phyloP scores from a whole-genome alignment of 2,329 filamentous ascomycete species.

The Zalaria obscura region DNA sequence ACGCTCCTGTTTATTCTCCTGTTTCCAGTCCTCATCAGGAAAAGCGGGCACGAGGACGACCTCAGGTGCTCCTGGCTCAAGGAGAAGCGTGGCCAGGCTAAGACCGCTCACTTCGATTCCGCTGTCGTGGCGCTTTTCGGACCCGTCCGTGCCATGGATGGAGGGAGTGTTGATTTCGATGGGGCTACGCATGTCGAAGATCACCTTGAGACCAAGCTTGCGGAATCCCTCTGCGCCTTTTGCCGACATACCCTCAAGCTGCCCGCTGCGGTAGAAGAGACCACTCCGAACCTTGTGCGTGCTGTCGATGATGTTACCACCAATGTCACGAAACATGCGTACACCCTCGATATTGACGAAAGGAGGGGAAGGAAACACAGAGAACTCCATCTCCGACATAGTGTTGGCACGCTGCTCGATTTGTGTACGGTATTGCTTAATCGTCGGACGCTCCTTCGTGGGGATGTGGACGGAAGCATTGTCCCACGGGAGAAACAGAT shows the following conservation, averaged over 20 bases:
- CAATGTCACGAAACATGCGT: slow-evolving; percentile 52
- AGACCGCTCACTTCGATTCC: not conserved
- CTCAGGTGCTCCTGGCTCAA: slow-evolving; percentile 22
- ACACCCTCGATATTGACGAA: slow-evolving; percentile 35
- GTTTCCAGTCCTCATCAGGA: slow-evolving; percentile 38
- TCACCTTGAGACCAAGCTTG: slow-evolving; percentile 38
- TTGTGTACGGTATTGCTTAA: not conserved
- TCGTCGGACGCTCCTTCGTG: not conserved
- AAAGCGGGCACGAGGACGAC: slow-evolving; percentile 49
- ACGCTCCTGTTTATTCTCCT: slow-evolving; percentile 24
- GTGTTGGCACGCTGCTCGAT: not conserved
- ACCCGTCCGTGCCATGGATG: not conserved
- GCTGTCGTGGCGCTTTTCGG: not conserved
- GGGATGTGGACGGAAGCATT: not conserved
- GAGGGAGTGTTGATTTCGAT: slow-evolving; percentile 26
- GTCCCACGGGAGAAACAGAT: slow-evolving; percentile 2
- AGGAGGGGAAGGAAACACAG: slow-evolving; percentile 6
- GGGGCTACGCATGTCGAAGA: slow-evolving; percentile 50
- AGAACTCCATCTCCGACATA: not conserved
- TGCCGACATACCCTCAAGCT: slow-evolving; percentile 42
- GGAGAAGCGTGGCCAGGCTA: slow-evolving; percentile 11
- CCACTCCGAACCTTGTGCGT: slow-evolving; percentile 33
- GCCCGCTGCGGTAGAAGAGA: slow-evolving; percentile 50
- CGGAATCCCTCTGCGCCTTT: slow-evolving; percentile 34
- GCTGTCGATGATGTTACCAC: slow-evolving; percentile 32